phyloP scores from a whole-genome alignment of 2,329 filamentous ascomycete species.

The Erysiphe pulchra region DNA sequence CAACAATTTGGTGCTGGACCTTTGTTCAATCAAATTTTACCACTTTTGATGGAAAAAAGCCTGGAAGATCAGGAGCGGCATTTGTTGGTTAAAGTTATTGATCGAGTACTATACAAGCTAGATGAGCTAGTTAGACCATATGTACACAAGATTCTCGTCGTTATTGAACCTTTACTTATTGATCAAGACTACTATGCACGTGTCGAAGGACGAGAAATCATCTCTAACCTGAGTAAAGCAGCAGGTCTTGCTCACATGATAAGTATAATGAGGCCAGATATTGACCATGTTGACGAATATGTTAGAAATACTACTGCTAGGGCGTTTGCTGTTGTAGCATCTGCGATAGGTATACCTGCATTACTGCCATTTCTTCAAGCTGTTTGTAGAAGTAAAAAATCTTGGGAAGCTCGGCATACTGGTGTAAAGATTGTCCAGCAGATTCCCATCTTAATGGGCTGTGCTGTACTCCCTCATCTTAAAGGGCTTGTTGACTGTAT shows the following conservation, averaged over 20 bases:
- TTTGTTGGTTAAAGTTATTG: constrained; percentile 95
- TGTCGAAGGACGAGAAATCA: constrained; percentile 94
- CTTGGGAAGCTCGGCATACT: constrained; percentile 92
- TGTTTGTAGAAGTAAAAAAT: constrained; percentile 95
- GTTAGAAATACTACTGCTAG: constrained; percentile 92
- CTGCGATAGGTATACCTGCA: constrained; percentile 82
- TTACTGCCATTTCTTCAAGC: constrained; percentile 84
- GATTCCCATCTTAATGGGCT: constrained; percentile 96
- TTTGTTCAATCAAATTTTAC: constrained; percentile 91
- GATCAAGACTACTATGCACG: constrained; percentile 98
- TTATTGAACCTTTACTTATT: constrained; percentile 96
- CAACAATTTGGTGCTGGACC: constrained; percentile 83
- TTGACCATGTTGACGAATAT: constrained; percentile 95
- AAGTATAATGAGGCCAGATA: constrained; percentile 95
- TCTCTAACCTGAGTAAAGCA: constrained; percentile 90
- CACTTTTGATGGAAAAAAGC: constrained; percentile 92
- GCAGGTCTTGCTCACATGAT: constrained; percentile 97
- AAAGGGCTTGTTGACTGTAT: constrained; percentile 95
- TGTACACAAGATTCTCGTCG: constrained; percentile 93
- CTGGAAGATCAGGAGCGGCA: constrained; percentile 95
- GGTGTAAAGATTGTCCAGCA: constrained; percentile 99
- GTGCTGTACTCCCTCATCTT: constrained; percentile 79
- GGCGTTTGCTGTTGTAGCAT: constrained; percentile 92
- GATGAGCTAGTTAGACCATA: constrained; percentile 90
- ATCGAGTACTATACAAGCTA: constrained; percentile 92